Conservation (phyloP, 257 asterid species). For the Cruciata laevipes region DNA sequence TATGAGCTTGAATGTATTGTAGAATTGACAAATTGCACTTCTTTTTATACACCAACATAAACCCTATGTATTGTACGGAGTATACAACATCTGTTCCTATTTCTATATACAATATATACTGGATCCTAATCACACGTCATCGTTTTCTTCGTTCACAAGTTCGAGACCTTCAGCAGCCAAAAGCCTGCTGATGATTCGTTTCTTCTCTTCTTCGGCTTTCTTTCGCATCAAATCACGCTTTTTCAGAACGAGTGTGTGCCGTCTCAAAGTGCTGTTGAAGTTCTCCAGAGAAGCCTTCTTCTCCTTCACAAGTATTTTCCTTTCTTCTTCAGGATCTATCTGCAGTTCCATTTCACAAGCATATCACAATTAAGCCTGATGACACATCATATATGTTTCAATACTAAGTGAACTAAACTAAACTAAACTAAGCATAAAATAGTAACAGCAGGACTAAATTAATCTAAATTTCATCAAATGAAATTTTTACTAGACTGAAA, state of each 20-base stretch:
- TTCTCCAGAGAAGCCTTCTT: conserved; percentile 69
- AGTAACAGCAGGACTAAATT: no score
- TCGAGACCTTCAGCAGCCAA: conserved; percentile 96
- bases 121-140: conserved; percentile 12
- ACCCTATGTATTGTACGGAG: conserved; percentile 10
- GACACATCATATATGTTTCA: no score
- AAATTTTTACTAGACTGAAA: no score
- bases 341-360: conserved; percentile 19
- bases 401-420: no score
- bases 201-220: conserved; percentile 79
- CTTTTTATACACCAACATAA: not conserved
- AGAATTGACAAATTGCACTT: not conserved
- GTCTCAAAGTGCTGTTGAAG: conserved; percentile 59
- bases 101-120: conserved; percentile 4
- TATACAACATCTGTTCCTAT: conserved; percentile 14
- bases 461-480: no score
- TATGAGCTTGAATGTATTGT: not conserved
- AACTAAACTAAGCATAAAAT: no score
- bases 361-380: not conserved
- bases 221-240: conserved; percentile 71
- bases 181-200: conserved; percentile 53
- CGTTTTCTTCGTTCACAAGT: conserved; percentile 63
- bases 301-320: conserved; percentile 76
- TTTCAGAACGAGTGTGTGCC: conserved; percentile 72
- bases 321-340: conserved; percentile 90